These are phyloP conservation scores for Pestalotiopsis sp. DNA, from an alignment of 2,329 filamentous ascomycete genomes.

Conservation along the genomic window DNA sequence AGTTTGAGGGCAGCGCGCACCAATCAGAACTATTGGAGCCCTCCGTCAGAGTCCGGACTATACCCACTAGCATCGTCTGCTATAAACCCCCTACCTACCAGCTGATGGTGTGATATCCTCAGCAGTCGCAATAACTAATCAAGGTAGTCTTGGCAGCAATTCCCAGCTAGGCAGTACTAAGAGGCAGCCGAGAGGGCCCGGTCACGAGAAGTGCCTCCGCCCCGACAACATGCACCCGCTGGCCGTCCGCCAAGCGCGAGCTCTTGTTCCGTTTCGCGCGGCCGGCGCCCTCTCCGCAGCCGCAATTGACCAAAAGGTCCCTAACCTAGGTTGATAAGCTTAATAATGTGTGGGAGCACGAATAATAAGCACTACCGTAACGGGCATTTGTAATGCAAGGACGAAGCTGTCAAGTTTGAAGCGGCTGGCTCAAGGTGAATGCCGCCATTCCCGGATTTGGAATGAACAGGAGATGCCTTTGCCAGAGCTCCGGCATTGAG, in stretches of 20 bases:
- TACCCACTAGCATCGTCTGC: background rate
- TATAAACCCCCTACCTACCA: background rate
- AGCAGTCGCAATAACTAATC: background rate
- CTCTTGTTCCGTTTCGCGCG: background rate
- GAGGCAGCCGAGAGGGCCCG: background rate
- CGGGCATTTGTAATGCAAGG: background rate
- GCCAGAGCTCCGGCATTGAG: too few relatives aligned
- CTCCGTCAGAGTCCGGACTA: background rate
- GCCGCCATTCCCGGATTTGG: too few relatives aligned
- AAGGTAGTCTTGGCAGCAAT: background rate
- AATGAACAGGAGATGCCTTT: too few relatives aligned
- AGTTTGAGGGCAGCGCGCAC: background rate
- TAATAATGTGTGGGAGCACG: background rate
- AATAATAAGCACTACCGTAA: background rate
- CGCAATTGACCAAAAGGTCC: background rate
- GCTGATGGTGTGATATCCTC: background rate
- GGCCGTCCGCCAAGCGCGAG: background rate
- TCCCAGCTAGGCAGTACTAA: background rate
- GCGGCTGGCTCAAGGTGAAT: too few relatives aligned
- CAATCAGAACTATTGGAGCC: background rate
- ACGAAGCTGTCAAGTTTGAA: too few relatives aligned
- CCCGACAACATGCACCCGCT: background rate
- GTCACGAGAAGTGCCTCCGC: background rate
- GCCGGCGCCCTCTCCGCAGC: background rate
- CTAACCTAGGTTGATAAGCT: background rate